Evolutionary conservation across 768 basidiomycete species (phyloP).

Genomic region (Tephrocybe sp.): DNA sequence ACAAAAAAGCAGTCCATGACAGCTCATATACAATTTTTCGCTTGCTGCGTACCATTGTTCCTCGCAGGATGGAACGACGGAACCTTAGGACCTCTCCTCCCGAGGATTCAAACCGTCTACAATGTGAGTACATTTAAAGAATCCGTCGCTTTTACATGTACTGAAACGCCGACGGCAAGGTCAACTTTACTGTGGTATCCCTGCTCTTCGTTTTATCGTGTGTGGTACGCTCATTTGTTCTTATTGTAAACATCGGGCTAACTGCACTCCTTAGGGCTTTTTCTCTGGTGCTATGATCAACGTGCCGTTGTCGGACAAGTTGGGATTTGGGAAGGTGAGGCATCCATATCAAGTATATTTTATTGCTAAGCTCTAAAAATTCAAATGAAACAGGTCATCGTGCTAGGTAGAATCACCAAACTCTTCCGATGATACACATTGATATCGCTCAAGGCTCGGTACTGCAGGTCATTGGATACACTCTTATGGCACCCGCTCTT

Average conservation of each 20-base stretch:
- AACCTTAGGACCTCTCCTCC: conserved; percentile 71
- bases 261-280: conserved; percentile 25
- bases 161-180: conserved; percentile 24
- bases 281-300: conserved; percentile 30
- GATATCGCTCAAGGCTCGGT: conserved; percentile 34
- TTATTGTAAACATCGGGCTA: not conserved
- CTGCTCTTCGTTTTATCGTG: conserved; percentile 42
- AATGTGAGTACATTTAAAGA: conserved; percentile 51
- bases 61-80: conserved; percentile 81
- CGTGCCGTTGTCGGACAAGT: conserved; percentile 25
- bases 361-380: too few relatives aligned
- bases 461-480: conserved; percentile 45
- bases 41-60: conserved; percentile 58
- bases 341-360: not conserved
- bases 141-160: too few relatives aligned
- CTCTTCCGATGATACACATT: not conserved
- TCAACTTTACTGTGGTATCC: conserved; percentile 48
- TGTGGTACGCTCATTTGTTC: conserved; percentile 23
- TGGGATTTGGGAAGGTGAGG: conserved; percentile 32
- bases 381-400: conserved; percentile 21
- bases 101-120: conserved; percentile 63
- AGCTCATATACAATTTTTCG: conserved; percentile 46
- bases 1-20: conserved; percentile 22
- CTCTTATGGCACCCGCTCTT: conserved; percentile 43
- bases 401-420: conserved; percentile 20